Evolutionary conservation across 1,139 yeast genomes (phyloP).

Genomic region (Magnusiomyces sp.): DNA sequence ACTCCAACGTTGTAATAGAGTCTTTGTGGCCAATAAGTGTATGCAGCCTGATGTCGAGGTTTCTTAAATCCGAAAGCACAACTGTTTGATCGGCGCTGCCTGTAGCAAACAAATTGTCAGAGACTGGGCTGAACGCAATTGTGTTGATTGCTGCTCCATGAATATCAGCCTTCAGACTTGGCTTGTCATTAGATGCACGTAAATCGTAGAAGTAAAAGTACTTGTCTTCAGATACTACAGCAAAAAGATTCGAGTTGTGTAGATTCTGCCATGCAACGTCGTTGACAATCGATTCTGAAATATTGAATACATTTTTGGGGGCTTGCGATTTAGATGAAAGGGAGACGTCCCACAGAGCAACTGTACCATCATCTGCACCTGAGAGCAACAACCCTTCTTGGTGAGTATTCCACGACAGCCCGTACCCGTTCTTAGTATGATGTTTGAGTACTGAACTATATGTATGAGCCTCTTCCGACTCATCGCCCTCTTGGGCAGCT

Average conservation of each 20-base stretch:
- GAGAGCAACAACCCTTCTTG: slow-evolving; percentile 44
- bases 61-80: slow-evolving; percentile 63
- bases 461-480: background rate
- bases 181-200: slow-evolving; percentile 1
- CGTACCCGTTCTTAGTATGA: slow-evolving; percentile 66
- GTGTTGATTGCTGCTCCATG: slow-evolving; percentile 48
- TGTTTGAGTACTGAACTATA: slow-evolving; percentile 36
- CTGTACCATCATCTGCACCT: slow-evolving; percentile 57
- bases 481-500: too few species aligned
- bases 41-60: slow-evolving; percentile 29
- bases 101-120: slow-evolving; percentile 50
- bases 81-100: slow-evolving; percentile 59
- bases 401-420: slow-evolving; percentile 54
- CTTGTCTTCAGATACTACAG: slow-evolving; percentile 66
- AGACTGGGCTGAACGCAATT: slow-evolving; percentile 51
- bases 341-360: slow-evolving; percentile 51
- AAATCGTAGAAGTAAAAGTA: slow-evolving; percentile 58
- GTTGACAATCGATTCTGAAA: slow-evolving; percentile 29
- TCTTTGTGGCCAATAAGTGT: slow-evolving; percentile 45
- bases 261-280: slow-evolving; percentile 42
- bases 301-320: slow-evolving; percentile 16
- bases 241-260: slow-evolving; percentile 43
- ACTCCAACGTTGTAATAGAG: slow-evolving; percentile 61
- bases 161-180: slow-evolving; percentile 20
- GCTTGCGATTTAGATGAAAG: slow-evolving; percentile 1